phyloP scores from a whole-genome alignment of 805 yeast species.

The Schwanniomyces vanrijiae region DNA sequence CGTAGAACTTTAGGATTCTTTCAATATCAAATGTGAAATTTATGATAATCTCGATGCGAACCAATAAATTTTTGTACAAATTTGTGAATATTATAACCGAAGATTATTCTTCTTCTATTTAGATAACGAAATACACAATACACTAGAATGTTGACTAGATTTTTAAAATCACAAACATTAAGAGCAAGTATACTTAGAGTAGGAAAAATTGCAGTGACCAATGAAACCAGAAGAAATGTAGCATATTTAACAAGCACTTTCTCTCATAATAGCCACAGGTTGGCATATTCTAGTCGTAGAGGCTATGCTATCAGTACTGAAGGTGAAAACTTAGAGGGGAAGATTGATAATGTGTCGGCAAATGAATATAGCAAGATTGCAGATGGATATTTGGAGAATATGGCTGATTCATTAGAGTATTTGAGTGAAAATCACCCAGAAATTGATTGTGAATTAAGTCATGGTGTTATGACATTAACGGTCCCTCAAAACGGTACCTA shows the following conservation, averaged over 20 bases:
- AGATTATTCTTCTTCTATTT: no score
- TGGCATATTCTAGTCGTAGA: not conserved
- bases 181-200: not conserved
- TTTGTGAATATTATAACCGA: not conserved
- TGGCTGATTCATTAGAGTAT: conserved; percentile 66
- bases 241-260: not conserved
- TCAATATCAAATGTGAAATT: not conserved
- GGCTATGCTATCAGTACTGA: conserved; percentile 36
- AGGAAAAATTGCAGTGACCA: not conserved
- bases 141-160: not conserved
- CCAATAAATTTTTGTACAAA: not conserved
- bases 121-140: not conserved
- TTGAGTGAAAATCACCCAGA: conserved; percentile 63
- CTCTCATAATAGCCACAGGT: not conserved
- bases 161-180: not conserved
- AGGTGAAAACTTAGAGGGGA: conserved; percentile 53
- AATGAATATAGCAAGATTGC: conserved; percentile 65
- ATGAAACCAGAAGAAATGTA: not conserved
- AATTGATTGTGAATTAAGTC: conserved; percentile 75
- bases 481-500: conserved; percentile 77
- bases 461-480: conserved; percentile 81
- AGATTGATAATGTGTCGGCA: conserved; percentile 47
- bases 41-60: not conserved
- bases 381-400: conserved; percentile 65
- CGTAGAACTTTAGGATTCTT: not conserved